Evolutionary conservation across 495 filamentous ascomycete species (phyloP), one percentile per base, ranked within the genome.

Genomic region (Aspergillus funiculosus): DNA sequence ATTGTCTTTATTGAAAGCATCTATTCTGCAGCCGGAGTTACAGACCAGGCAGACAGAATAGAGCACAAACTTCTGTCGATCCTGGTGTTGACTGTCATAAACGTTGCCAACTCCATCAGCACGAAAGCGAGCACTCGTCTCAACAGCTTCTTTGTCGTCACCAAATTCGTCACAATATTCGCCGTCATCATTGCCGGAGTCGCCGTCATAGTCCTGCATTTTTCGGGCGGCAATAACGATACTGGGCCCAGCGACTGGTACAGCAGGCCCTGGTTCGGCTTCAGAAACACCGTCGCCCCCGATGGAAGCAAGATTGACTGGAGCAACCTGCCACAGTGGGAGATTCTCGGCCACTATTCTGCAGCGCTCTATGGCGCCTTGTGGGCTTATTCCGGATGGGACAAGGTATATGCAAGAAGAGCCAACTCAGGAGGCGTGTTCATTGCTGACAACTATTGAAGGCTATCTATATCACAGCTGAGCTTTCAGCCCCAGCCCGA

Each of bases 381-480:
- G 1, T 56, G 53, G 53, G 53, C 53, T 0, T 56, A 56, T 30
- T 56, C 53, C 0, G 53, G 53, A 3, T 56, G 53, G 53, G 53
- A 56, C 19, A 56, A 56, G 48, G 53, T 45, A 46, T 20, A n/a
- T 17, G n/a, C n/a, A n/a, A n/a, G n/a, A n/a, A n/a, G n/a, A n/a
- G n/a, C 11, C 8, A 5, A 5, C 5, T 9, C 30, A 7, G 3
- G 5, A 37, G 1, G 8, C 7, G 5, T 37, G 15, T 21, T 2
- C 17, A 37, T 21, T 2, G 3, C 19, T 20, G 10, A 22, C 18
- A 11, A 40, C 14, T 1, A 3, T 5, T 8, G 9, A 11, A 56
- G 53, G 53, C 53, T 0, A 52, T 56, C 31, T 56, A 56, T 10
- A 43, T 56, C 25, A 50, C 30, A 3, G 49, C 53, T 6, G 53